Percentiles rank a stretch among this genome's conserved stretches.
Evolutionary conservation across 495 filamentous ascomycete species (phyloP).

Genomic region (Penicillium mononematosum): DNA sequence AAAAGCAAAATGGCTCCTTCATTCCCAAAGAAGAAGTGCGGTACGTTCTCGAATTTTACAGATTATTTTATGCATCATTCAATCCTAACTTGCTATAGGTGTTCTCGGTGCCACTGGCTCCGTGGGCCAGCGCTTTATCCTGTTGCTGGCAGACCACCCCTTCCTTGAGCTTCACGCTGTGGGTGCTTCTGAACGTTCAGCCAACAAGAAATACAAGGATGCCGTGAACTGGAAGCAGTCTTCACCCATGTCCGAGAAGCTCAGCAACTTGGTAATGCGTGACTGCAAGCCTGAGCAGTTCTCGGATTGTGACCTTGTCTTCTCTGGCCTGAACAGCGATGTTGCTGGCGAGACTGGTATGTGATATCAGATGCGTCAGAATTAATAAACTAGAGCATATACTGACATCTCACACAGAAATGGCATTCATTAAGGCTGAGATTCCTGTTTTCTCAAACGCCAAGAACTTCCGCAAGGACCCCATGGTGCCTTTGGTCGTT

Average conservation of each 20-base stretch:
- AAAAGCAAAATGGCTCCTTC: conserved; percentile 35
- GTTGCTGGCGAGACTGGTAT: conserved; percentile 76
- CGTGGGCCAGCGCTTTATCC: conserved; percentile 82
- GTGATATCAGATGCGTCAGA: conserved; percentile 13
- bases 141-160: conserved; percentile 76
- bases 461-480: conserved; percentile 84
- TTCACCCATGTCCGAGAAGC: conserved; percentile 62
- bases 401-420: conserved; percentile 49
- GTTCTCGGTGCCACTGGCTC: conserved; percentile 60
- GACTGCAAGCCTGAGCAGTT: conserved; percentile 75
- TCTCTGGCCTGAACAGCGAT: conserved; percentile 82
- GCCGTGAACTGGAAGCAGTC: conserved; percentile 84
- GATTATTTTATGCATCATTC: background rate
- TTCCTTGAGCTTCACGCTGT: conserved; percentile 72
- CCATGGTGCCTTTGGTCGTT: conserved; percentile 79
- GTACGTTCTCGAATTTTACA: conserved; percentile 25
- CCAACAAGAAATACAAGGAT: conserved; percentile 79
- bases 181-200: conserved; percentile 75
- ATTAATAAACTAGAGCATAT: background rate
- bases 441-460: conserved; percentile 85
- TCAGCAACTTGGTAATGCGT: conserved; percentile 69
- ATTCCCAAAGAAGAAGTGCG: conserved; percentile 49
- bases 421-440: conserved; percentile 74
- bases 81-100: conserved; percentile 33
- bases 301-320: conserved; percentile 81